A percentile compares a stretch with the other conserved stretches of the same genome.
These are phyloP conservation scores for Stephania cephalantha DNA, from an alignment of 164 flowering plant genomes.

Conservation along the genomic window DNA sequence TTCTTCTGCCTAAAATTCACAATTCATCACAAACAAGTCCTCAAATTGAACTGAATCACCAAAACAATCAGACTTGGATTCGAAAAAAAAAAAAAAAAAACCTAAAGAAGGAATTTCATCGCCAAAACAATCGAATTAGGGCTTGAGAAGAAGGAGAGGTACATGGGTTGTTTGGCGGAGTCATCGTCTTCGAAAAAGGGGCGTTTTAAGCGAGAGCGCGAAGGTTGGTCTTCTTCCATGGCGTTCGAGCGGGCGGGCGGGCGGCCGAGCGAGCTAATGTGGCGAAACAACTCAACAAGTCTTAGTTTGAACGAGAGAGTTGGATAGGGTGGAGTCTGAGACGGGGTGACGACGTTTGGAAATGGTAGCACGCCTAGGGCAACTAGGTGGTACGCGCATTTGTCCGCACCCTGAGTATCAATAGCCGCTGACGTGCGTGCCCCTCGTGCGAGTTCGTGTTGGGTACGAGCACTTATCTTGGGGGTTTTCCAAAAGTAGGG, in stretches of 20 bases:
- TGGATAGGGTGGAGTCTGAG: too few relatives aligned
- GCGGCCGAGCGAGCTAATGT: too few relatives aligned
- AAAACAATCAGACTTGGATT: not conserved
- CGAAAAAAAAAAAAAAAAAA: not conserved
- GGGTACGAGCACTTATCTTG: too few relatives aligned
- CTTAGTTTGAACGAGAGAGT: too few relatives aligned
- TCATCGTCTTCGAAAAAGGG: conserved; percentile 34
- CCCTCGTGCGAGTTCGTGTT: too few relatives aligned
- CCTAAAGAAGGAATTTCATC: conserved; percentile 2
- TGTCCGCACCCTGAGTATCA: too few relatives aligned
- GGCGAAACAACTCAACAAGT: too few relatives aligned
- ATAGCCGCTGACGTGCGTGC: too few relatives aligned
- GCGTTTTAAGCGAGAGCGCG: conserved; percentile 40
- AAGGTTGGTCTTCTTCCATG: conserved; percentile 19
- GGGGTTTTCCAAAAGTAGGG: too few relatives aligned
- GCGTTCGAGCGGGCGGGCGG: not conserved
- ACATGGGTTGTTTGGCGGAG: conserved; percentile 33
- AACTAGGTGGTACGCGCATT: too few relatives aligned
- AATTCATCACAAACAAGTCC: not conserved
- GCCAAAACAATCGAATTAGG: not conserved
- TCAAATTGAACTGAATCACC: not conserved
- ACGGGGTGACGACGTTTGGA: too few relatives aligned
- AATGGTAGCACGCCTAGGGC: too few relatives aligned
- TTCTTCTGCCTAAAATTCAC: conserved; percentile 45
- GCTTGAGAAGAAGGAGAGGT: conserved; percentile 12